Base-by-base conservation (phyloP, 129 eudicot species). In the Pulicaria dysenterica region DNA sequence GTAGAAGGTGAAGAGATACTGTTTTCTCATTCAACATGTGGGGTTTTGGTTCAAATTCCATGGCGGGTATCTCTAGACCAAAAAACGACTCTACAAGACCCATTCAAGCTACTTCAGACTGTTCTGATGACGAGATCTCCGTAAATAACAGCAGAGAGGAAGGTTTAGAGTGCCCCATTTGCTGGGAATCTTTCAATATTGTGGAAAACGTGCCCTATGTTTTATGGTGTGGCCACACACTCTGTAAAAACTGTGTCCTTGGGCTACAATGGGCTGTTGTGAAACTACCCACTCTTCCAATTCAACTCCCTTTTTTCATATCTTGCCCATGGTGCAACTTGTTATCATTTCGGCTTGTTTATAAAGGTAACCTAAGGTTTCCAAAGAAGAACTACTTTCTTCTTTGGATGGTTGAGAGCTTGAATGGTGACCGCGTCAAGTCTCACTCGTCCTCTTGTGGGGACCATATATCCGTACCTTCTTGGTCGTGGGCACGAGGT, bases 361-460 rank as follows among this genome's bases (percentile, higher is more conserved):
- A 85, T 64, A 81, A 82, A 57, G 89, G 89, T 24, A 67, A 55
- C 44, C 71, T 85, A 0, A 81, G 73, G 47, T 85, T 82, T 45
- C 89, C 89, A 2, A 78, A 82, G 31, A 85, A 85, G 56, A 85
- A 85, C 39, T 85, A 73, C 74, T 85, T 85, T 64, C 83, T 85
- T 19, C 84, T 85, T 42, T 85, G 89, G 89, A 82, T 85, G 89
- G 89, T 85, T 13, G 89, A 85, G 82, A 82, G 86, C 77, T 70
- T 85, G 71, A 85, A 82, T 55, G 89, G 89, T 16, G 89, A 85
- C 34, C 73, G 86, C 48, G 72, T 74, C 54, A 75, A 76, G 36
- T 81, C 86, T 46, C 85, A 78, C 61, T 41, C 83, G 40, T 81
- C 86, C 12, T 37, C 73, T 46, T 71, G 78, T 44, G 73, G 64